Percentiles rank a stretch among this genome's conserved stretches.
These are phyloP conservation scores for Coemansia furcata DNA, from an alignment of 192 early-diverging fungal genomes.

Conservation along the genomic window DNA sequence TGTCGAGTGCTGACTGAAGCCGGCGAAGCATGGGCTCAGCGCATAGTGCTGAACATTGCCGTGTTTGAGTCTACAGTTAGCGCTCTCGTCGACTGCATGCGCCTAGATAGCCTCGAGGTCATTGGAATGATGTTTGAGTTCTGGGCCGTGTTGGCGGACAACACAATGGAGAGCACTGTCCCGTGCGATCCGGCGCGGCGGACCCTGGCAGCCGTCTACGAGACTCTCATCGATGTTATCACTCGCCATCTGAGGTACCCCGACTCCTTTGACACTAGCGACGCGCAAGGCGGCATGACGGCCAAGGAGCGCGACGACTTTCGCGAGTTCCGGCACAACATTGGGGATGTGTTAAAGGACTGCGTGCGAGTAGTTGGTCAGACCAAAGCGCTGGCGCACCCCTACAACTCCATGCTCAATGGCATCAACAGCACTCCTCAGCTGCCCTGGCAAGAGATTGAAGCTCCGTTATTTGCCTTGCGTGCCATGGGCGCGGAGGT, in stretches of 20 bases:
- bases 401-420: conserved; percentile 56
- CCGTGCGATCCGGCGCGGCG: conserved; percentile 57
- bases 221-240: conserved; percentile 76
- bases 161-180: conserved; percentile 50
- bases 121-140: conserved; percentile 89
- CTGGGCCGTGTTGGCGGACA: conserved; percentile 81
- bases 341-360: conserved; percentile 96
- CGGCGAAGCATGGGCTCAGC: conserved; percentile 78
- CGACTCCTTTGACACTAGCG: conserved; percentile 14
- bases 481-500: conserved; percentile 91
- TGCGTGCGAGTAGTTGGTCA: conserved; percentile 84
- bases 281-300: conserved; percentile 63
- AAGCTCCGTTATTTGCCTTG: conserved; percentile 92
- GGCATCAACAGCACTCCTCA: conserved; percentile 35
- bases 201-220: conserved; percentile 61
- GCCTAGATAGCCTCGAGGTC: conserved; percentile 78
- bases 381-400: conserved; percentile 67
- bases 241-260: conserved; percentile 89
- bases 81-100: conserved; percentile 79
- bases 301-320: conserved; percentile 95
- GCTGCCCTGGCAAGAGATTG: conserved; percentile 86
- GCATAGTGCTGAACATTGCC: conserved; percentile 68
- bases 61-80: conserved; percentile 74
- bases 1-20: conserved; percentile 89
- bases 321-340: conserved; percentile 91